Base-by-base conservation (phyloP, 2,329 filamentous ascomycete species). In the Colletotrichum camelliae region DNA sequence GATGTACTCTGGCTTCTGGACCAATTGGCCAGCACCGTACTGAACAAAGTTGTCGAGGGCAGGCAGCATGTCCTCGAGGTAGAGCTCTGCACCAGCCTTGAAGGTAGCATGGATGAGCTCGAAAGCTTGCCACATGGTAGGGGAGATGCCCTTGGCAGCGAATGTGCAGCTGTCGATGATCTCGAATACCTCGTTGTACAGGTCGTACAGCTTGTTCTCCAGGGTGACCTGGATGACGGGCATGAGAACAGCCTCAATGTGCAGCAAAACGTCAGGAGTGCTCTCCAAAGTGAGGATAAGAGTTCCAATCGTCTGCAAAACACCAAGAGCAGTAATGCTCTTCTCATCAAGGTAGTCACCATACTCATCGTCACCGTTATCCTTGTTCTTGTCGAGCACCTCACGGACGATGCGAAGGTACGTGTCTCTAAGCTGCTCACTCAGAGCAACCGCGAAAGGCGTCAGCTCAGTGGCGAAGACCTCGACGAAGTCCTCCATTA, bases 151-250 rank as follows among this genome's bases (percentile, higher is more conserved):
- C 89, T 98, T 99, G 77, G 97, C 96, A 13, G 97, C 95, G 84
- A 98, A 99, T 9, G 97, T 99, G 89, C 97, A 99, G 89, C 96
- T 98, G 84, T 99, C 97, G 80, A 99, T 98, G 80, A 99, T 99
- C 86, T 99, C 97, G 80, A 99, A 99, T 7, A 98, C 93, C 84
- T 99, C 97, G 83, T 98, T 99, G 85, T 98, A 99, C 27, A 99
- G 88, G 85, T 99, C 95, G 82, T 98, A 98, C 43, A 99, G 93
- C 86, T 98, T 98, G 88, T 99, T 98, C 86, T 98, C 96, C 27
- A 99, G 90, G 0, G 97, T 99, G 67, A 98, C 95, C 78, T 94
- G 95, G 81, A 99, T 98, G 57, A 99, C 96, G 4, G 97, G 97
- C 95, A 98, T 98, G 77, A 99, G 89, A 70, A 98, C 96, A 24